Base-by-base conservation (phyloP, 768 basidiomycete genomes). In the Calocera cornea region DNA sequence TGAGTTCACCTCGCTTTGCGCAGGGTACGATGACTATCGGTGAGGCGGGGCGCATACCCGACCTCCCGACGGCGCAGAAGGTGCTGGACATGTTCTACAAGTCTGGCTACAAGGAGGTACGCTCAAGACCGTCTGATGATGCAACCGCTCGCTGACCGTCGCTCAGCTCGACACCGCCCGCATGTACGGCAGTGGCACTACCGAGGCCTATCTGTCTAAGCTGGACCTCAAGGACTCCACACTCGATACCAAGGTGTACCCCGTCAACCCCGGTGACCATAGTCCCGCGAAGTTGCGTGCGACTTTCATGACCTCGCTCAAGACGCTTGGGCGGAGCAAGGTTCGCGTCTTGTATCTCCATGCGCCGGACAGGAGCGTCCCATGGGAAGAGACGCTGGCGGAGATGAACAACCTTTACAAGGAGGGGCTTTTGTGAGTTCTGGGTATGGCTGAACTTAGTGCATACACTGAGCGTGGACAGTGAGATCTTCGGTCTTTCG, bases 401-500 rank as follows among this genome's bases (percentile, higher is more conserved):
- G 83, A 80, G 16, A 77, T 86, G 54, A 78, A 87, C 60, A 81
- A 82, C 49, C 75, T 86, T 10, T 78, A 86, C 72, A 80, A 82
- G 50, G 80, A 85, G 68, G 86, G 86, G 0, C 78, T 80, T 54
- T 86, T 85, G 82, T 83, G 71, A 67, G 80, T 74, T 10, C 22
- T 34, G 16, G 10, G 19, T 47, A 0, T 47, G 19, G 7, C 50
- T 34, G 2, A 16, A 17, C 10, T n/a, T 38, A 54, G 10, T 67
- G 47, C 24, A 2, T 19, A 44, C 1, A 10, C 22, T 49, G 1
- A 63, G 11, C 5, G 65, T 16, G 34, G 12, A 10, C 67, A 83
- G 82, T 72, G 82, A 85, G 68, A 79, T 81, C n/a, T 83, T 87
- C 67, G 85, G 86, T 1, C 77, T 87, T 69, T 86, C 85, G 71